phyloP scores from a whole-genome alignment of 83 land plant genomes.

The Isoetes engelmannii region DNA sequence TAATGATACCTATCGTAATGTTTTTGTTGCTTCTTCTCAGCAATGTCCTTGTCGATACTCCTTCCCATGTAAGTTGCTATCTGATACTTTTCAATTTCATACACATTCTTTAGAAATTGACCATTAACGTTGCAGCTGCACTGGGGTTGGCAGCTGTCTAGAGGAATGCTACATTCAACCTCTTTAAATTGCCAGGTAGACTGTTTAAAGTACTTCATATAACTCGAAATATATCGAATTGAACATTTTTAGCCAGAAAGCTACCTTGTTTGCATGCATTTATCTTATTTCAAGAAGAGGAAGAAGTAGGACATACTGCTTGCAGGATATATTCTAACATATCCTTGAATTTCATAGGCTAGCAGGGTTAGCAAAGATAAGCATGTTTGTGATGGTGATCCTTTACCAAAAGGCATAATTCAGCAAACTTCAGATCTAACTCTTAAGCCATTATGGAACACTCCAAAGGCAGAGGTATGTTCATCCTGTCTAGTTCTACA shows the following conservation, averaged over 20 bases:
- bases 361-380: too few relatives aligned
- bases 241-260: too few relatives aligned
- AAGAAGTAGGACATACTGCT: too few relatives aligned
- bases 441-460: conserved; percentile 47
- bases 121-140: not conserved
- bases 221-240: too few relatives aligned
- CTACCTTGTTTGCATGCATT: too few relatives aligned
- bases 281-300: too few relatives aligned
- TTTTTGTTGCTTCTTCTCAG: not conserved
- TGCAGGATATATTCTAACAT: too few relatives aligned
- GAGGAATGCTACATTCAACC: not conserved
- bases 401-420: conserved; percentile 62
- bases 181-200: not conserved
- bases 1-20: not conserved
- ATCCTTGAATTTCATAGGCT: too few relatives aligned
- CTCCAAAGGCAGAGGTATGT: conserved; percentile 21
- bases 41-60: not conserved
- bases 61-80: not conserved
- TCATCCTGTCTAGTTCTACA: not conserved
- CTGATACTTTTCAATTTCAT: not conserved
- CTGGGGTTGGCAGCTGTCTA: not conserved
- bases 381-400: conserved; percentile 32
- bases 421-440: conserved; percentile 49
- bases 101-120: not conserved
- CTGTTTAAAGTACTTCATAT: not conserved